Evolutionary conservation across 2,329 filamentous ascomycete species (phyloP).

Genomic region (Aspergillus sp.): DNA sequence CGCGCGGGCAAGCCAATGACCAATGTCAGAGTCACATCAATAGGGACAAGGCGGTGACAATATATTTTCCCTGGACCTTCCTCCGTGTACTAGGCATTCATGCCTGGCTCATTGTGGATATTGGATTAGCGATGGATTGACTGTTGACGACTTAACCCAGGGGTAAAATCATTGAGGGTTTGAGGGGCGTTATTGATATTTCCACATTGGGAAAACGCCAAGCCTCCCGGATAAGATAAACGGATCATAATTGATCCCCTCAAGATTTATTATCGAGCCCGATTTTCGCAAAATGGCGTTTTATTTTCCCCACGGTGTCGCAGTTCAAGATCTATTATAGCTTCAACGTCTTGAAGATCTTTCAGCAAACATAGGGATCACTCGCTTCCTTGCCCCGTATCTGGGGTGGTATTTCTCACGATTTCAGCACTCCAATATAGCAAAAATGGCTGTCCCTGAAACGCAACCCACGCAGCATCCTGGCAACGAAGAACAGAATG

Average conservation of each 20-base stretch:
- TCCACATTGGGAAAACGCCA: conserved; percentile 4
- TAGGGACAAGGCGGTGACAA: background rate
- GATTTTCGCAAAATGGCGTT: conserved; percentile 13
- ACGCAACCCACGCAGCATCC: conserved; percentile 1
- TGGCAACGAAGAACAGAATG: conserved; percentile 12
- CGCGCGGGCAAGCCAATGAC: background rate
- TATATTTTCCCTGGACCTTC: background rate
- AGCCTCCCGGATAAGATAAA: conserved; percentile 23
- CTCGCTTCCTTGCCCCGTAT: conserved; percentile 17
- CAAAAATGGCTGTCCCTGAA: conserved; percentile 23
- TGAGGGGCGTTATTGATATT: conserved; percentile 1
- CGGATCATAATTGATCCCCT: conserved; percentile 16
- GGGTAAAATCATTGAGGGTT: background rate
- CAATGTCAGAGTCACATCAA: background rate
- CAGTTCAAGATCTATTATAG: conserved; percentile 4
- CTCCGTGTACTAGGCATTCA: background rate
- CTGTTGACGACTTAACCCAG: background rate
- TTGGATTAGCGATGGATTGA: background rate
- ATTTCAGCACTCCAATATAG: conserved; percentile 3
- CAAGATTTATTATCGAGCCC: conserved; percentile 12
- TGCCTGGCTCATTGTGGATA: background rate
- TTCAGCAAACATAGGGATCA: conserved; percentile 24
- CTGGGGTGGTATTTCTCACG: conserved; percentile 18
- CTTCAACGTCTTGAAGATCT: conserved; percentile 1
- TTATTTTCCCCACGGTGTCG: conserved; percentile 2